Conservation (phyloP, 1,284 basidiomycete genomes). For the Apiotrichum laibachii region DNA sequence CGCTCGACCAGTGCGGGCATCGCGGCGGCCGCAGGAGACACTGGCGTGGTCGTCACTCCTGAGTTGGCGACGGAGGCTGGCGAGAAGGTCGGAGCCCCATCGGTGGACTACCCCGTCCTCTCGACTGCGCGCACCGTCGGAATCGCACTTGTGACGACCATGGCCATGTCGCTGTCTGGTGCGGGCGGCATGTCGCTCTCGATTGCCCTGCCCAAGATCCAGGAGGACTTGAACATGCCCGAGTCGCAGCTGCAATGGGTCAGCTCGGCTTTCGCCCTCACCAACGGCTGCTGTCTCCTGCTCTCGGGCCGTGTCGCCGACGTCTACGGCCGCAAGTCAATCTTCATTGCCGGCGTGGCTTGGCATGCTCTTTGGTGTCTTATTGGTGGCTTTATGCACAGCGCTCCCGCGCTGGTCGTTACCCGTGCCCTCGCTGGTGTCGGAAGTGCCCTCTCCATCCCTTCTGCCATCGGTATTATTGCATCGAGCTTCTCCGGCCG, state of each 20-base stretch:
- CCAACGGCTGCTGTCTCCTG: constrained; percentile 67
- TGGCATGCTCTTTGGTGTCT: constrained; percentile 42
- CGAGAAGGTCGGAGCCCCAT: background rate
- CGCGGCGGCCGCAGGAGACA: constrained; percentile 5
- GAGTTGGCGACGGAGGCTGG: constrained; percentile 12
- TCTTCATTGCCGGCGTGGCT: constrained; percentile 59
- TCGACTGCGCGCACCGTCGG: constrained; percentile 14
- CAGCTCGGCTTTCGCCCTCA: constrained; percentile 56
- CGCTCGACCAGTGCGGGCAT: constrained; percentile 5
- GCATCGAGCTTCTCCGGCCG: constrained; percentile 67
- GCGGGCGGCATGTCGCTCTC: constrained; percentile 38
- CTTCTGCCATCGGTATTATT: constrained; percentile 63
- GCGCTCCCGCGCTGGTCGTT: constrained; percentile 35
- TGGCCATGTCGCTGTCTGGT: constrained; percentile 20
- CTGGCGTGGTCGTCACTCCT: constrained; percentile 10
- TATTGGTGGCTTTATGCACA: constrained; percentile 45
- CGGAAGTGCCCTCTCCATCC: constrained; percentile 32
- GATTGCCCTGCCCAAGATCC: constrained; percentile 65
- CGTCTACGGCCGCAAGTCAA: constrained; percentile 64
- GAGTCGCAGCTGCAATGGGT: constrained; percentile 62
- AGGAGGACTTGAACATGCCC: constrained; percentile 55
- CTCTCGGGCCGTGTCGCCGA: constrained; percentile 70
- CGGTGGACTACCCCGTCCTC: background rate
- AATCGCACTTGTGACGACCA: constrained; percentile 14
- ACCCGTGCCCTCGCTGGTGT: constrained; percentile 39